Conservation (phyloP, 1,139 yeast species). For the Protomyces arabidopsidicola region DNA sequence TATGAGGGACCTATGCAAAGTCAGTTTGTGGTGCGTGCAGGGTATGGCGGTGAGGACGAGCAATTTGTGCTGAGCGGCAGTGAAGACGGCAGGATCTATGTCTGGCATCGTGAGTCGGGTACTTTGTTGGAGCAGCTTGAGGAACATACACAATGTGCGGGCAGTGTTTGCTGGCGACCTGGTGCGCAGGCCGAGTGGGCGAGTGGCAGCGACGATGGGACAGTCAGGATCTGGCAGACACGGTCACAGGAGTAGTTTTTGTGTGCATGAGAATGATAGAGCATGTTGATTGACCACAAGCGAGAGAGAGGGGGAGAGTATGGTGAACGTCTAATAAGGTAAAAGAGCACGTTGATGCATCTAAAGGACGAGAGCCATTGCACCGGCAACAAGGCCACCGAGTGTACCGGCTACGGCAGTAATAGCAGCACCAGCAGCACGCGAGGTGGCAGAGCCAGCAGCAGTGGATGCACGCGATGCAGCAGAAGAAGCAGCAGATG, state of each 20-base stretch:
- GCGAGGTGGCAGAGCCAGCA: neutral
- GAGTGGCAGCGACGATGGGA: slow-evolving; percentile 78
- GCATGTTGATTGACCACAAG: neutral
- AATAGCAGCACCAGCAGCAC: slow-evolving; percentile 11
- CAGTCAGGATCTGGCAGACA: slow-evolving; percentile 34
- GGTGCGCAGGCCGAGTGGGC: slow-evolving; percentile 57
- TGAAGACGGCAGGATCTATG: slow-evolving; percentile 51
- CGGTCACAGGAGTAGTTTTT: too few species aligned
- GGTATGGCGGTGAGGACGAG: slow-evolving; percentile 68
- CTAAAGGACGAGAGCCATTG: neutral
- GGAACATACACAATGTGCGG: slow-evolving; percentile 67
- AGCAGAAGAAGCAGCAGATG: slow-evolving; percentile 14
- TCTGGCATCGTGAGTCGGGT: slow-evolving; percentile 77
- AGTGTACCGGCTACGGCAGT: slow-evolving; percentile 9
- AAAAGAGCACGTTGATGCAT: neutral
- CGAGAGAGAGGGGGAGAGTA: neutral
- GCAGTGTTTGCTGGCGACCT: slow-evolving; percentile 73
- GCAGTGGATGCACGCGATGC: slow-evolving; percentile 8
- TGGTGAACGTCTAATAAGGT: neutral
- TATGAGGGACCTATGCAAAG: slow-evolving; percentile 64
- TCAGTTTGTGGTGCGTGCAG: slow-evolving; percentile 66
- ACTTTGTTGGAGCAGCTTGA: slow-evolving; percentile 57
- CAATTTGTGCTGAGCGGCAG: slow-evolving; percentile 74
- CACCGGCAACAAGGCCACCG: neutral
- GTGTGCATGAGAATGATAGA: too few species aligned